Conservation (phyloP, 768 basidiomycete genomes). For the Pholiota conissans region DNA sequence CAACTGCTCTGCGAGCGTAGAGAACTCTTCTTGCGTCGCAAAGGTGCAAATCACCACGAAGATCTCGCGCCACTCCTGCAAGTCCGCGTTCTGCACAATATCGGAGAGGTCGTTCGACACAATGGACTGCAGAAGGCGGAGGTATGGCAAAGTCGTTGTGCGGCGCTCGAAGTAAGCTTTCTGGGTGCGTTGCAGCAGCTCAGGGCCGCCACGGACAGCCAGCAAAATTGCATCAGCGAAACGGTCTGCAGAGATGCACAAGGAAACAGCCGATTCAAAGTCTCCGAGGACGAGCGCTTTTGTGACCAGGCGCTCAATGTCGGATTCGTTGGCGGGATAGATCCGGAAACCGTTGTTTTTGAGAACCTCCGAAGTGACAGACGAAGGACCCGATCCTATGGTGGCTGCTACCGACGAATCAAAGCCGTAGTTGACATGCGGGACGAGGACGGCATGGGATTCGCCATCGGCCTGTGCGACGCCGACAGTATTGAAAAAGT, state of each 20-base stretch:
- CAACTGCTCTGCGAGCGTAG: slow-evolving; percentile 86
- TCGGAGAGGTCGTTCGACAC: slow-evolving; percentile 91
- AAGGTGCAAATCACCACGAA: slow-evolving; percentile 97
- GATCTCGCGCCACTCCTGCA: slow-evolving; percentile 94
- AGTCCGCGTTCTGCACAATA: slow-evolving; percentile 94
- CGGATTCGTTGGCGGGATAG: slow-evolving; percentile 83
- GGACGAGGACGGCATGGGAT: slow-evolving; percentile 53
- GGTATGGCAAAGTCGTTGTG: slow-evolving; percentile 76
- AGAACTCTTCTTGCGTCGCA: slow-evolving; percentile 81
- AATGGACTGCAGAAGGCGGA: slow-evolving; percentile 93
- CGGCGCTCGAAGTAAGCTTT: slow-evolving; percentile 90
- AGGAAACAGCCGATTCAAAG: slow-evolving; percentile 86
- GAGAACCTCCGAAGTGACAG: slow-evolving; percentile 68
- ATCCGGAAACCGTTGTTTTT: slow-evolving; percentile 89
- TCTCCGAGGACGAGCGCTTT: slow-evolving; percentile 96
- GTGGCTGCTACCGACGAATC: slow-evolving; percentile 96
- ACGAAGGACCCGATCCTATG: slow-evolving; percentile 87
- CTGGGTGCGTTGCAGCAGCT: slow-evolving; percentile 84
- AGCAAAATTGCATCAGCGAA: slow-evolving; percentile 95
- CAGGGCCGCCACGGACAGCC: slow-evolving; percentile 87
- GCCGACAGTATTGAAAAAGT: slow-evolving; percentile 88
- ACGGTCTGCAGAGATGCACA: slow-evolving; percentile 86
- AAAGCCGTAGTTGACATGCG: slow-evolving; percentile 75
- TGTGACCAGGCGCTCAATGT: slow-evolving; percentile 85
- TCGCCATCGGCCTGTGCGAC: slow-evolving; percentile 44